These are phyloP conservation scores for Luzula sylvatica DNA, from an alignment of 176 grass and related monocot genomes.

Conservation along the genomic window DNA sequence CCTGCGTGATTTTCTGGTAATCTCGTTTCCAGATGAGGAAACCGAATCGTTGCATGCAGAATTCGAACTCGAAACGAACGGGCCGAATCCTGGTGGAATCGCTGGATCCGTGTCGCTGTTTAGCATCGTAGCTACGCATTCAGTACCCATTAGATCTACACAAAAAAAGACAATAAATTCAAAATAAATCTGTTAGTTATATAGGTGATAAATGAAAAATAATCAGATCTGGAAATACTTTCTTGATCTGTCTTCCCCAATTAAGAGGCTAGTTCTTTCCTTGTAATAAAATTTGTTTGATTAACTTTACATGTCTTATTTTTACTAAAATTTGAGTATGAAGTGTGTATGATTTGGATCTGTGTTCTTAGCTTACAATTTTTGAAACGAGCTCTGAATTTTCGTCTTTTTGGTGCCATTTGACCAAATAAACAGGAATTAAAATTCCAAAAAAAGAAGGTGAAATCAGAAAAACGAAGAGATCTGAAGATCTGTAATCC, in stretches of 20 bases:
- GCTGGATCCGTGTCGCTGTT: constrained; percentile 42
- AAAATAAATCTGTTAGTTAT: background rate
- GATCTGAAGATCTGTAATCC: no score
- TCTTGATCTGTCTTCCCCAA: no score
- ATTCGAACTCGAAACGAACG: constrained; percentile 21
- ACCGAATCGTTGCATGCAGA: constrained; percentile 18
- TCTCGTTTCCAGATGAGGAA: constrained; percentile 23
- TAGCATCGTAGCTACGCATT: constrained; percentile 35
- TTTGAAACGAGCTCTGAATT: constrained; percentile 23
- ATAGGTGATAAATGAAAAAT: background rate
- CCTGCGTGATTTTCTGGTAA: constrained; percentile 43
- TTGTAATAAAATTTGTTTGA: constrained; percentile 3
- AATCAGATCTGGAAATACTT: constrained; percentile 9
- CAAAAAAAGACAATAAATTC: constrained; percentile 9
- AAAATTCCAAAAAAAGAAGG: no score
- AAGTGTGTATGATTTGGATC: background rate
- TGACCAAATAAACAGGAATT: no score
- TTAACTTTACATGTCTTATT: constrained; percentile 7
- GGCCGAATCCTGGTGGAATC: constrained; percentile 71
- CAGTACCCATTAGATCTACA: constrained; percentile 46
- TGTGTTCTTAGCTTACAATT: constrained; percentile 14
- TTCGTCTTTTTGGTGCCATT: constrained; percentile 18
- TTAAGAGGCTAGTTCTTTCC: no score
- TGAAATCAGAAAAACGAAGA: no score
- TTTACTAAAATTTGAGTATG: background rate